phyloP scores from a whole-genome alignment of 1,139 yeast genomes.

The Candida sanyaensis region DNA sequence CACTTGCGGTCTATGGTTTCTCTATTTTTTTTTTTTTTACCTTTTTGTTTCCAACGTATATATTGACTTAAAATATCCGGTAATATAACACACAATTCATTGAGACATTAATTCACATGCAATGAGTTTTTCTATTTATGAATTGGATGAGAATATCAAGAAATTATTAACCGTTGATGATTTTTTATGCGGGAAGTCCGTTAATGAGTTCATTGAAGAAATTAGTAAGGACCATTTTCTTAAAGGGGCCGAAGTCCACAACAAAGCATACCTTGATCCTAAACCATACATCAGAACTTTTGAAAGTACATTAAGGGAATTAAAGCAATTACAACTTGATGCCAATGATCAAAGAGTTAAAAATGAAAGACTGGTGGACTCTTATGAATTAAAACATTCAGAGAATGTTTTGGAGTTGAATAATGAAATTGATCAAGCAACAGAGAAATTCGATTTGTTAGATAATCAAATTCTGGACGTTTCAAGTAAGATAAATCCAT shows the following conservation, averaged over 20 bases:
- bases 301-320: conserved; percentile 78
- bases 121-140: conserved; percentile 41
- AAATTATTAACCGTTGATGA: conserved; percentile 68
- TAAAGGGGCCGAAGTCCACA: conserved; percentile 56
- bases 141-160: conserved; percentile 71
- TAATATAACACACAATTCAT: too few relatives aligned
- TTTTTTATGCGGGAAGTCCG: conserved; percentile 69
- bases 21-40: too few relatives aligned
- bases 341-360: conserved; percentile 49
- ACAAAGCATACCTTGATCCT: conserved; percentile 71
- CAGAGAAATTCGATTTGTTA: conserved; percentile 52
- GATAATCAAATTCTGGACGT: conserved; percentile 63
- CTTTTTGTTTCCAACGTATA: too few relatives aligned
- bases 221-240: conserved; percentile 70
- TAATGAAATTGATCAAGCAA: conserved; percentile 45
- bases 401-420: conserved; percentile 62
- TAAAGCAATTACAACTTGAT: conserved; percentile 58
- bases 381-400: conserved; percentile 69
- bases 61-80: too few relatives aligned
- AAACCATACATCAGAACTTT: conserved; percentile 93
- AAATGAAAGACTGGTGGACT: conserved; percentile 57
- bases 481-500: conserved; percentile 65
- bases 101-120: background rate
- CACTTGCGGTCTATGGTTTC: too few relatives aligned
- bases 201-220: conserved; percentile 81